These are phyloP conservation scores for Theobroma cacao DNA, from an alignment of 345 rosid species.

Conservation along the genomic window DNA sequence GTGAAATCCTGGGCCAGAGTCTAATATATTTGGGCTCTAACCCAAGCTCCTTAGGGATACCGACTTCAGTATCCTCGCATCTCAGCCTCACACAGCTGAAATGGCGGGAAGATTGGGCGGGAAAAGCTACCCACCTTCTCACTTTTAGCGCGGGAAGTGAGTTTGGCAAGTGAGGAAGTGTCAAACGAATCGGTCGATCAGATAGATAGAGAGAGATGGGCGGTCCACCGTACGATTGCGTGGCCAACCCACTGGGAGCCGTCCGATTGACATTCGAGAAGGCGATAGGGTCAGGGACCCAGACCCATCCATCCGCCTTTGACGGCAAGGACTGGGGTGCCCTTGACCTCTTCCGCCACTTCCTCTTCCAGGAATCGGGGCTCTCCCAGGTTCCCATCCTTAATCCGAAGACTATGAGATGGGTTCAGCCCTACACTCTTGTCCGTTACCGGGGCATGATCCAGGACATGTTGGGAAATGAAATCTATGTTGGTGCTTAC, in stretches of 20 bases:
- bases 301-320: constrained; percentile 60
- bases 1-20: not conserved
- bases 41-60: not conserved
- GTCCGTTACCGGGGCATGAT: constrained; percentile 92
- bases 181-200: not conserved
- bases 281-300: constrained; percentile 54
- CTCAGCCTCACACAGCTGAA: not conserved
- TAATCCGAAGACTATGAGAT: constrained; percentile 39
- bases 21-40: not conserved
- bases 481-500: constrained; percentile 85
- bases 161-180: not conserved
- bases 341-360: constrained; percentile 67
- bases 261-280: constrained; percentile 75
- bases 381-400: constrained; percentile 79
- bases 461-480: constrained; percentile 97
- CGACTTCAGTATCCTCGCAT: not conserved
- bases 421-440: constrained; percentile 64
- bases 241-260: constrained; percentile 84
- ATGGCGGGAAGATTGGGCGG: constrained; percentile 41
- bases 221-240: constrained; percentile 76
- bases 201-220: constrained; percentile 46
- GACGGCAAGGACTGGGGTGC: constrained; percentile 91
- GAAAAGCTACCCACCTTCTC: not conserved
- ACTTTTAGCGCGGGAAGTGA: constrained; percentile 4
- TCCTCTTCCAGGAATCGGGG: constrained; percentile 60